These are phyloP conservation scores for Podospora australis DNA, from an alignment of 495 filamentous ascomycete genomes.

Conservation along the genomic window DNA sequence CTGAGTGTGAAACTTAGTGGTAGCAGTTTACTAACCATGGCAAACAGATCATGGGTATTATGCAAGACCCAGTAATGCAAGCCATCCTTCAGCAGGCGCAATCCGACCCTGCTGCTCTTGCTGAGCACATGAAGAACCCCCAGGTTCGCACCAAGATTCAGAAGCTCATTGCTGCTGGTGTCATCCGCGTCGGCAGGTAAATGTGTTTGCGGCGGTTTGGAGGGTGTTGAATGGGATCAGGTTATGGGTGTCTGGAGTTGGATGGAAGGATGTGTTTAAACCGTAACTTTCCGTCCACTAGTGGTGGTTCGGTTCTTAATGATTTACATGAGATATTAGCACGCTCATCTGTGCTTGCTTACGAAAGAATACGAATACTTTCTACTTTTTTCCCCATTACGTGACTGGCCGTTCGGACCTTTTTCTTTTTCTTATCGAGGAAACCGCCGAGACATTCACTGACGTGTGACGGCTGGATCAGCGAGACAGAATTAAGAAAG, in stretches of 20 bases:
- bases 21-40: background rate
- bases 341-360: too few relatives aligned
- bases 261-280: background rate
- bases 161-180: constrained; percentile 86
- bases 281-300: background rate
- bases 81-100: constrained; percentile 95
- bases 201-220: background rate
- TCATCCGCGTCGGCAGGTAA: constrained; percentile 71
- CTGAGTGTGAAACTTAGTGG: background rate
- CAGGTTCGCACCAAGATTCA: constrained; percentile 78
- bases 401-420: background rate
- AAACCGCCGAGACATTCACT: too few relatives aligned
- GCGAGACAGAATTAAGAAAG: too few relatives aligned
- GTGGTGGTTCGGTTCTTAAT: constrained; percentile 10
- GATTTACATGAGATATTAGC: constrained; percentile 15
- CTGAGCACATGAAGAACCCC: constrained; percentile 94
- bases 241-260: background rate
- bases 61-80: constrained; percentile 96
- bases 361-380: background rate
- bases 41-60: constrained; percentile 73
- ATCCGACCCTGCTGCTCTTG: constrained; percentile 80
- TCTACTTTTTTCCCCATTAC: too few relatives aligned
- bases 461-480: too few relatives aligned
- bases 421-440: too few relatives aligned
- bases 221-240: background rate